Percentiles rank a stretch among this genome's conserved stretches.
Evolutionary conservation across 2,329 filamentous ascomycete species (phyloP).

Genomic region (Exophiala viscosa): DNA sequence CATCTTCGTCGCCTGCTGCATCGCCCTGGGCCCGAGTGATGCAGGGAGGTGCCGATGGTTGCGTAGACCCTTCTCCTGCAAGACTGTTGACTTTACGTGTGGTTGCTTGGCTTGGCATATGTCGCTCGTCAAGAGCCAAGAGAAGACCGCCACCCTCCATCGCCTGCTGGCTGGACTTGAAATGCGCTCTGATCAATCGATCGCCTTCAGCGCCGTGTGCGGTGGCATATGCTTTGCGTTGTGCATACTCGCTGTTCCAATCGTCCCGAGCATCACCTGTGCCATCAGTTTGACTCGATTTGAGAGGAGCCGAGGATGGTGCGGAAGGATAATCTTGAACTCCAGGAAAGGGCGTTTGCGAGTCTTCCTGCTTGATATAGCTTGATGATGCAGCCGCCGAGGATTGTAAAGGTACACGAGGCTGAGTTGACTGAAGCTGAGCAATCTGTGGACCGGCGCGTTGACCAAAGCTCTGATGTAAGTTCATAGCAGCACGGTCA

Average conservation of each 20-base stretch:
- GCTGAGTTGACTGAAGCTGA: conserved; percentile 31
- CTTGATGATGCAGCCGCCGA: conserved; percentile 42
- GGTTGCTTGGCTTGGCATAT: conserved; percentile 34
- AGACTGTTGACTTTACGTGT: conserved; percentile 34
- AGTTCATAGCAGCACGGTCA: conserved; percentile 27
- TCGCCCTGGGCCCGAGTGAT: conserved; percentile 51
- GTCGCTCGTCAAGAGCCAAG: conserved; percentile 40
- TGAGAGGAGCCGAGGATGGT: conserved; percentile 35
- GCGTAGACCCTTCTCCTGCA: conserved; percentile 13
- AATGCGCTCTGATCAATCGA: conserved; percentile 40
- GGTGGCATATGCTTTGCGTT: conserved; percentile 39
- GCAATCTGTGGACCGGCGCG: conserved; percentile 29
- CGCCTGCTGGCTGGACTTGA: conserved; percentile 40
- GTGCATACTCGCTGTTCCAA: conserved; percentile 46
- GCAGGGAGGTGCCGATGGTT: conserved; percentile 18
- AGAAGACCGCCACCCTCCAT: conserved; percentile 47
- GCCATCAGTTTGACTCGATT: conserved; percentile 71
- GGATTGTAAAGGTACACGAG: conserved; percentile 34
- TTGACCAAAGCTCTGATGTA: conserved; percentile 28
- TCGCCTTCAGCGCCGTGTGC: conserved; percentile 37
- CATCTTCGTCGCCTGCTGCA: conserved; percentile 47
- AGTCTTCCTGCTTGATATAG: conserved; percentile 29
- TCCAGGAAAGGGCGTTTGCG: conserved; percentile 4
- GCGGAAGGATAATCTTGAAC: conserved; percentile 17
- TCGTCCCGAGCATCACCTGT: conserved; percentile 58